Evolutionary conservation across 306 rosid species (phyloP), one percentile per base, ranked within the genome.

Genomic region (Fragaria nilgerrensis): DNA sequence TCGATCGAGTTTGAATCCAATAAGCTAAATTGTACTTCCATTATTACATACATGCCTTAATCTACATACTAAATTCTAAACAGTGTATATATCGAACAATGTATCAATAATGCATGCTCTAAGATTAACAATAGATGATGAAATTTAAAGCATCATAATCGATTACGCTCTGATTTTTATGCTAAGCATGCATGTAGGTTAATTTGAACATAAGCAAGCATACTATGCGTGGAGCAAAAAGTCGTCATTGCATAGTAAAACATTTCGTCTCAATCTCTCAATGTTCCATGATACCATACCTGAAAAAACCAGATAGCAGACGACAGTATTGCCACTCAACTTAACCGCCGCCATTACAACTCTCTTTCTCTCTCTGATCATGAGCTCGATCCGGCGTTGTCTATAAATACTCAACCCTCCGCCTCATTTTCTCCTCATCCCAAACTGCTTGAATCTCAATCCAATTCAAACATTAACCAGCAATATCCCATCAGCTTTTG

Each of bases 201-300:
- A 41, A 9, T 43, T 37, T 39, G 7, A 41, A 68, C 22, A n/a
- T 4, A 22, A 66, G 70, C 25, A n/a, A 39, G 53, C 37, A 41
- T 56, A 56, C 1, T 22, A 56, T 9, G 77, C 77, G 39, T 44
- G 58, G 77, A 27, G 69, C 56, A 62, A 68, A 36, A 68, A 44
- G 72, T 77, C 80, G 70, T 20, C 47, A 37, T 20, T 1, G 45
- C 47, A 17, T 6, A 17, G 67, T 10, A 67, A 39, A 68, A 66
- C 74, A 43, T 77, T 77, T 53, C 80, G 80, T 77, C 67, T 77
- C 20, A 77, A 66, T 53, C 58, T 79, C 61, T 79, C 62, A 23
- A 44, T 41, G 73, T 72, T 23, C 65, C 27, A 4, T 64, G 29
- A 25, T 10, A 70, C 80, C 80, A 77, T 68, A 77, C 58, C 75